Percentiles rank a stretch among this genome's conserved stretches.
These are phyloP conservation scores for Lyophyllum atratum DNA, from an alignment of 768 basidiomycete species.

Conservation along the genomic window DNA sequence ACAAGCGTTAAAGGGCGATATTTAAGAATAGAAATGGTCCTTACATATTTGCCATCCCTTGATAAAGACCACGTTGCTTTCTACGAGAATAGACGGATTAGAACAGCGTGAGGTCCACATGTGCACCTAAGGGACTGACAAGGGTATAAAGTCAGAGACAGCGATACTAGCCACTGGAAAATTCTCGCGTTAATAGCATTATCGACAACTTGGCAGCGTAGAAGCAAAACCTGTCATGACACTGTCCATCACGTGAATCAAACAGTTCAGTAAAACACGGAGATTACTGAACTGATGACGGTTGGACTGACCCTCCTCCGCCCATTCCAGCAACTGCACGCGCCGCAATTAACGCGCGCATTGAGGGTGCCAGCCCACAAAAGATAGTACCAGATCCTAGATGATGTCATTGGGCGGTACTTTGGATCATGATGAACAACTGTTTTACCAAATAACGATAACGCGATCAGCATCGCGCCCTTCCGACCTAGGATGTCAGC, in stretches of 20 bases:
- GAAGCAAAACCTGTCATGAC: conserved; percentile 75
- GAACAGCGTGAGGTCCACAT: background rate
- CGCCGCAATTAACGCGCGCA: conserved; percentile 79
- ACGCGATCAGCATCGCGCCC: conserved; percentile 82
- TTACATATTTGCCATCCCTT: conserved; percentile 89
- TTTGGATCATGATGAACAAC: conserved; percentile 6
- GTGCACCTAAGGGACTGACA: conserved; percentile 50
- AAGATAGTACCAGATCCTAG: conserved; percentile 80
- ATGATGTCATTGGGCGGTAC: conserved; percentile 9
- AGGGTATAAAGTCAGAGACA: conserved; percentile 85
- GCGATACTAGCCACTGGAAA: conserved; percentile 76
- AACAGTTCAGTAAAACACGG: conserved; percentile 27
- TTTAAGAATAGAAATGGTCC: conserved; percentile 21
- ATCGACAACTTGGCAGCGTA: conserved; percentile 14
- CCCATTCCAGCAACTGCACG: conserved; percentile 91
- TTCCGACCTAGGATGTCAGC: conserved; percentile 86
- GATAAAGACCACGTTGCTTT: conserved; percentile 86
- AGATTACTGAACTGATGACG: conserved; percentile 19
- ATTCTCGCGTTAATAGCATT: conserved; percentile 24
- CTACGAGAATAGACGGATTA: conserved; percentile 36
- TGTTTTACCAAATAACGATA: conserved; percentile 75
- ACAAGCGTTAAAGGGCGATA: conserved; percentile 1
- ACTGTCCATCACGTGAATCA: conserved; percentile 40
- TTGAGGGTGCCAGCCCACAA: conserved; percentile 86
- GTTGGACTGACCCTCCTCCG: conserved; percentile 75